Evolutionary conservation across 192 early-diverging fungal genomes (phyloP).

Genomic region (Mortierella claussenii): DNA sequence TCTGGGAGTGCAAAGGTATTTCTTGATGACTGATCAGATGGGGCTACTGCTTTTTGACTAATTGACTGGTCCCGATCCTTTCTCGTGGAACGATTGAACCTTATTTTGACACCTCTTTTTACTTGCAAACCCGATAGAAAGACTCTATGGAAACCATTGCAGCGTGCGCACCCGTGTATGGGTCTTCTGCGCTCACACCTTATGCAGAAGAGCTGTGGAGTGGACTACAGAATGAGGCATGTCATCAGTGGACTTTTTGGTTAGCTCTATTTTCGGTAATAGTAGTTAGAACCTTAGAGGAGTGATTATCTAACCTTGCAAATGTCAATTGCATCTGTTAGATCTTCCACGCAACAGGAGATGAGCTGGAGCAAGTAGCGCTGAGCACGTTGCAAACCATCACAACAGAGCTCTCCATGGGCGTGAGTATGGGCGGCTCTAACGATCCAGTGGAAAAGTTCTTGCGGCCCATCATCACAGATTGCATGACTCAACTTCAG

Average conservation of each 20-base stretch:
- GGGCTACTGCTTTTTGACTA: no score
- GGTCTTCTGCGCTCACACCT: slow-evolving; percentile 69
- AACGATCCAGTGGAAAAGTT: slow-evolving; percentile 61
- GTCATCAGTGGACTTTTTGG: neutral
- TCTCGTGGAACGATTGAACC: slow-evolving; percentile 20
- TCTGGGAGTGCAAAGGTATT: slow-evolving; percentile 88
- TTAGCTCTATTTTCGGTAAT: neutral
- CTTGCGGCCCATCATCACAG: slow-evolving; percentile 60
- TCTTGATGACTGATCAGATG: no score
- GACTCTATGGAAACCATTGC: slow-evolving; percentile 93
- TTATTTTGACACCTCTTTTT: slow-evolving; percentile 23
- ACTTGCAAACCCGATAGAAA: slow-evolving; percentile 58
- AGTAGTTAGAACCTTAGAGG: no score
- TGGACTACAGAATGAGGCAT: slow-evolving; percentile 74
- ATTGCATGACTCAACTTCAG: slow-evolving; percentile 68
- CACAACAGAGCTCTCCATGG: slow-evolving; percentile 71
- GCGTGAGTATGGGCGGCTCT: slow-evolving; percentile 55
- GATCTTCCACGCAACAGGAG: slow-evolving; percentile 82
- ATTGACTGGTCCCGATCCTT: slow-evolving; percentile 4
- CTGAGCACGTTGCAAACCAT: slow-evolving; percentile 69
- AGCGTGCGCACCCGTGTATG: slow-evolving; percentile 82
- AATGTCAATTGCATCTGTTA: no score
- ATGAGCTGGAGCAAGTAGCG: slow-evolving; percentile 72
- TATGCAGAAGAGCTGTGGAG: slow-evolving; percentile 82
- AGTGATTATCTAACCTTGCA: slow-evolving; percentile 6